These are phyloP conservation scores for Alisma plantagoaquatica DNA, from an alignment of 106 monocot species.

Conservation along the genomic window DNA sequence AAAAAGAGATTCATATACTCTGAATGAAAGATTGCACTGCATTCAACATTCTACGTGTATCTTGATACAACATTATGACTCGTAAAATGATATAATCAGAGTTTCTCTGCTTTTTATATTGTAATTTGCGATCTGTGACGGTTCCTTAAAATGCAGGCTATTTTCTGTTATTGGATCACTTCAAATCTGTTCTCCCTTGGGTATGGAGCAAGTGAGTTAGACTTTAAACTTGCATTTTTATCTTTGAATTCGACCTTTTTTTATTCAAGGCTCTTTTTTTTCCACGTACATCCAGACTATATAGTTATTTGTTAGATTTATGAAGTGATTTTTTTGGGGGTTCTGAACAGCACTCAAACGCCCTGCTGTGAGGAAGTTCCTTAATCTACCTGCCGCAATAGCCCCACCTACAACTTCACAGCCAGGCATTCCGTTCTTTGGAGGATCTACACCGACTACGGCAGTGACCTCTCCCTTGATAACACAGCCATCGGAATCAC, in stretches of 20 bases:
- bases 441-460: slow-evolving; percentile 18
- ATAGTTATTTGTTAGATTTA: too few relatives aligned
- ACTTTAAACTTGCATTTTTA: neutral
- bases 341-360: slow-evolving; percentile 44
- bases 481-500: slow-evolving; percentile 4
- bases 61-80: too few relatives aligned
- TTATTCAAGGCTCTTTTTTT: too few relatives aligned
- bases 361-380: slow-evolving; percentile 48
- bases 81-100: too few relatives aligned
- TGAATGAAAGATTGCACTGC: too few relatives aligned
- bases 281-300: too few relatives aligned
- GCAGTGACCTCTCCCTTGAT: slow-evolving; percentile 3
- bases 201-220: slow-evolving; percentile 55
- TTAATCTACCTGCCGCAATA: slow-evolving; percentile 38
- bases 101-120: slow-evolving; percentile 1
- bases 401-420: slow-evolving; percentile 18
- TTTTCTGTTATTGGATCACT: slow-evolving; percentile 95
- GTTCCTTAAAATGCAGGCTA: too few relatives aligned
- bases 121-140: too few relatives aligned
- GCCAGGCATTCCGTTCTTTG: slow-evolving; percentile 43
- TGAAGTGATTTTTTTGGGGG: neutral
- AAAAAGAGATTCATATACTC: too few relatives aligned
- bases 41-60: too few relatives aligned
- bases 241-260: neutral
- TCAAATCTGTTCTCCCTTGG: slow-evolving; percentile 85